phyloP scores from a whole-genome alignment of 2,329 filamentous ascomycete genomes.

The Fusarium sarcochroum region DNA sequence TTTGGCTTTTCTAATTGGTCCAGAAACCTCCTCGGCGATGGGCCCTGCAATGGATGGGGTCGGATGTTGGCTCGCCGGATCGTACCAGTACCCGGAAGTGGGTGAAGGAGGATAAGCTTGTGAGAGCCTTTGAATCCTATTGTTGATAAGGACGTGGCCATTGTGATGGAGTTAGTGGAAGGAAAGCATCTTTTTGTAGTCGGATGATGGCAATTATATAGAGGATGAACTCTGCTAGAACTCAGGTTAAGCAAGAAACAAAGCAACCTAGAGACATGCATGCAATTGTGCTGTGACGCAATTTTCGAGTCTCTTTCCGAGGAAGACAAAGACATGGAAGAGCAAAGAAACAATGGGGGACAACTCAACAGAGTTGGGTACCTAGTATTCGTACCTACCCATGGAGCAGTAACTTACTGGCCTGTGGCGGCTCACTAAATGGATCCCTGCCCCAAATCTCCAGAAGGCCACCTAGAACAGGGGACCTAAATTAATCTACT shows the following conservation, averaged over 20 bases:
- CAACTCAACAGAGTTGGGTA: slow-evolving; percentile 10
- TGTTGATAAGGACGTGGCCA: slow-evolving; percentile 26
- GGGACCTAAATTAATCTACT: slow-evolving; percentile 40
- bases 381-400: slow-evolving; percentile 12
- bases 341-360: slow-evolving; percentile 11
- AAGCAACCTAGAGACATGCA: neutral
- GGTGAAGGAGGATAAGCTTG: slow-evolving; percentile 12
- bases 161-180: neutral
- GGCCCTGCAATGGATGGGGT: slow-evolving; percentile 25
- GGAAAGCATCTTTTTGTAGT: slow-evolving; percentile 3
- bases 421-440: slow-evolving; percentile 5
- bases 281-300: neutral
- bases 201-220: neutral
- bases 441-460: slow-evolving; percentile 28
- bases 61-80: slow-evolving; percentile 48
- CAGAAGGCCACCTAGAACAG: slow-evolving; percentile 39
- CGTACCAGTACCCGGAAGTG: slow-evolving; percentile 38
- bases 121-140: neutral
- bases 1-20: slow-evolving; percentile 48
- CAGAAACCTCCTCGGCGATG: slow-evolving; percentile 1
- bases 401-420: neutral
- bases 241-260: neutral
- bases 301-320: slow-evolving; percentile 13
- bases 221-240: neutral
- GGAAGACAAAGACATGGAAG: slow-evolving; percentile 3